Evolutionary conservation across 768 basidiomycete species (phyloP), one percentile per base, ranked within the genome.

Genomic region (Boletus tylopilopsis): DNA sequence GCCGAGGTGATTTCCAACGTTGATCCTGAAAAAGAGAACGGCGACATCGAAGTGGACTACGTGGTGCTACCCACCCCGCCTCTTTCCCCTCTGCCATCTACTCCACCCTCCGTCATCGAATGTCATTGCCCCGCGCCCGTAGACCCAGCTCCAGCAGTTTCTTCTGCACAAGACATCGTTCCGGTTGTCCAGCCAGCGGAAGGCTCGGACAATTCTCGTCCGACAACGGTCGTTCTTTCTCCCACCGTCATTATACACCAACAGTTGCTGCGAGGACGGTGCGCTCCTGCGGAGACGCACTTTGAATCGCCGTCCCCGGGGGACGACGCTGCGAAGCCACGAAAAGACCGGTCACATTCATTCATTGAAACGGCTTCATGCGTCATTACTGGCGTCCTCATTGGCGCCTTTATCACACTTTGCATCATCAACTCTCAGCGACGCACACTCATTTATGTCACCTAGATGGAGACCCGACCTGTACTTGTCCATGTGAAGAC

Each of bases 361-460:
- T 34, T 65, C 23, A 10, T 56, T 23, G 68, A 65, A 51, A 69
- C 72, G 39, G 74, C 76, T 44, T 77, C 77, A 41, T 75, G 73
- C 58, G 64, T 78, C 44, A 62, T 79, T 47, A 76, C 82, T 19
- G 84, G 84, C 32, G 79, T 86, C 57, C 68, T 86, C 42, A 66
- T 81, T 39, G 81, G 81, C 36, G 73, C 80, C 22, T 76, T 80
- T 55, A 69, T 81, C 57, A 75, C 81, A 18, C 67, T 82, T 25
- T 80, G 73, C 55, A 63, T 79, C 51, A 55, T 79, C 49, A 74
- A 73, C 23, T 70, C 70, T 30, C 78, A 77, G 54, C 68, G 74
- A 48, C 70, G 78, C 47, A 73, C 76, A 24, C 68, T 80, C 55
- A 68, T 74, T 29, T 69, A 70, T 21, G 61, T 71, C 33, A 71